Evolutionary conservation across 148 eudicot genomes (phyloP).

Genomic region (Silene conica): DNA sequence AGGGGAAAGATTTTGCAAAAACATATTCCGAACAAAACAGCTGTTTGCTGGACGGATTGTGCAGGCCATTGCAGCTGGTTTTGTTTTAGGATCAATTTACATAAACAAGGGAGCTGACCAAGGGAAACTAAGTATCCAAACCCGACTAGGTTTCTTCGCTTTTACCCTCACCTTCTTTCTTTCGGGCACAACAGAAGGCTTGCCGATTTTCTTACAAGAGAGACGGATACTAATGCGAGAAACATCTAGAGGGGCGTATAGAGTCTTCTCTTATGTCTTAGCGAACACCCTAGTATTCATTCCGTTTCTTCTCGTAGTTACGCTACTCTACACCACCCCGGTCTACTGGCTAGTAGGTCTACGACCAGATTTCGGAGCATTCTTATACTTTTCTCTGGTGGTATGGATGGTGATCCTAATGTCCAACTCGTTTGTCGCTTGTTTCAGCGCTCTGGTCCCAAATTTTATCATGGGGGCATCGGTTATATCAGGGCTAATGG

Average conservation of each 20-base stretch:
- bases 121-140: conserved; percentile 47
- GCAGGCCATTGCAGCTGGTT: conserved; percentile 66
- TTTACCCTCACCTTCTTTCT: conserved; percentile 86
- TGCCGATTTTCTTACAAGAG: conserved; percentile 89
- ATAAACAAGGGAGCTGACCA: conserved; percentile 41
- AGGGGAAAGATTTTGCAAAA: conserved; percentile 67
- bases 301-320: conserved; percentile 64
- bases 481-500: conserved; percentile 85
- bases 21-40: conserved; percentile 75
- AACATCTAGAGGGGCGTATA: conserved; percentile 81
- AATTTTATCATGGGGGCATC: conserved; percentile 95
- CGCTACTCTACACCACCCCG: conserved; percentile 54
- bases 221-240: conserved; percentile 79
- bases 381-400: conserved; percentile 69
- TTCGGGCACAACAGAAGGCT: conserved; percentile 87
- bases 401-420: conserved; percentile 85
- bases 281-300: conserved; percentile 77
- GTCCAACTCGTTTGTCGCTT: conserved; percentile 91
- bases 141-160: conserved; percentile 77
- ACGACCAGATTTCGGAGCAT: conserved; percentile 42
- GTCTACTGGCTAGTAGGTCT: conserved; percentile 88
- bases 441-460: conserved; percentile 85
- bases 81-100: conserved; percentile 69
- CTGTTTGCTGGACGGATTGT: conserved; percentile 66
- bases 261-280: conserved; percentile 81